Conservation (phyloP, 768 basidiomycete genomes). For the Lactarius vividus region DNA sequence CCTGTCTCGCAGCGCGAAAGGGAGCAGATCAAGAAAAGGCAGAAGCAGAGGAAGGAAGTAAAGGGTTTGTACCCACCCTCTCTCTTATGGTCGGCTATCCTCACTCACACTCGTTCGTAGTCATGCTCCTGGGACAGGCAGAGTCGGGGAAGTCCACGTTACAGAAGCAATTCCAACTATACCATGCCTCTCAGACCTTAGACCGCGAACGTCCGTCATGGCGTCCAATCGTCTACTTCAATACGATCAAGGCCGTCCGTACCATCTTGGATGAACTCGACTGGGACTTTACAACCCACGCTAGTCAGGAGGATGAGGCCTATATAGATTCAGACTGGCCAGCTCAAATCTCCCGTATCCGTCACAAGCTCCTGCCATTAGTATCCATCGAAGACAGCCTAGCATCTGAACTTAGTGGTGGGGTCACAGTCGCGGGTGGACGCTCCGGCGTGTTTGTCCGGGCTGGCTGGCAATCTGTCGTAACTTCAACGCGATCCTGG, state of each 20-base stretch:
- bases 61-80: slow-evolving; percentile 43
- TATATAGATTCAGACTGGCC: slow-evolving; percentile 34
- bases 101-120: slow-evolving; percentile 34
- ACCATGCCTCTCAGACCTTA: slow-evolving; percentile 54
- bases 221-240: slow-evolving; percentile 47
- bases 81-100: not conserved
- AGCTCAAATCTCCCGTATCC: slow-evolving; percentile 50
- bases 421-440: slow-evolving; percentile 58
- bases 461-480: slow-evolving; percentile 66
- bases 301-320: slow-evolving; percentile 21
- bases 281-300: slow-evolving; percentile 27
- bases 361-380: slow-evolving; percentile 58
- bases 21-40: slow-evolving; percentile 47
- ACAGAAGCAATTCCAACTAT: slow-evolving; percentile 81
- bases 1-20: slow-evolving; percentile 37
- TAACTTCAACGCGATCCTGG: slow-evolving; percentile 45
- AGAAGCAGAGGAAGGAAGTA: slow-evolving; percentile 46
- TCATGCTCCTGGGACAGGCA: slow-evolving; percentile 76
- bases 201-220: slow-evolving; percentile 42
- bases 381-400: slow-evolving; percentile 65
- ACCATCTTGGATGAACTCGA: slow-evolving; percentile 32
- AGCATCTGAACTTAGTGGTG: slow-evolving; percentile 64
- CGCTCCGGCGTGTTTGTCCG: slow-evolving; percentile 65
- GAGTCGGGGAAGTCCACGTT: slow-evolving; percentile 80
- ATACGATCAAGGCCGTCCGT: slow-evolving; percentile 41